These are phyloP conservation scores for Trichosporon inkin DNA, from an alignment of 1,284 basidiomycete species.

Conservation along the genomic window DNA sequence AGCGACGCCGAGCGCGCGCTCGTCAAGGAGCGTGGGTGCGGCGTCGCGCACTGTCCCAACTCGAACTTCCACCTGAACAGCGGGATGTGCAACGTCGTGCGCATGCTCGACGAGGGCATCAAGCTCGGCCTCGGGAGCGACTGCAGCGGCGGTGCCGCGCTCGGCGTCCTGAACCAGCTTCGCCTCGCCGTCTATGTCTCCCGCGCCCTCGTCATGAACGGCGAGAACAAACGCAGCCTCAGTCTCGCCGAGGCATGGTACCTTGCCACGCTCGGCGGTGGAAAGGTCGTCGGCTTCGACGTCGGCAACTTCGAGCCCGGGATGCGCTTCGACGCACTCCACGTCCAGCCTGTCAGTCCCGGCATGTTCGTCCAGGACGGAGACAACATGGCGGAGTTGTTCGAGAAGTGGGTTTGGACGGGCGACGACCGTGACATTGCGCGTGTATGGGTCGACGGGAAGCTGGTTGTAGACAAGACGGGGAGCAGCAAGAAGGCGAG, in stretches of 20 bases:
- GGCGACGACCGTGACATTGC: conserved; percentile 85
- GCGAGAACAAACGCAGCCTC: conserved; percentile 47
- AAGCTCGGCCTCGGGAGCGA: conserved; percentile 87
- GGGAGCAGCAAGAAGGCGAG: not conserved
- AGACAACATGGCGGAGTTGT: conserved; percentile 36
- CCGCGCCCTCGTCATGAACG: conserved; percentile 59
- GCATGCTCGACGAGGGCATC: conserved; percentile 11
- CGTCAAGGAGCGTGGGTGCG: conserved; percentile 64
- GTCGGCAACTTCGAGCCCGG: conserved; percentile 72
- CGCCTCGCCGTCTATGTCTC: conserved; percentile 77
- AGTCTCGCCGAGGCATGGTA: conserved; percentile 73
- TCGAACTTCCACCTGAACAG: conserved; percentile 87
- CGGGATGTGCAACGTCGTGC: conserved; percentile 73
- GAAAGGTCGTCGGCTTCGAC: conserved; percentile 71
- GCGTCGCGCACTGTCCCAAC: conserved; percentile 87
- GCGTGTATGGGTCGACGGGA: conserved; percentile 65
- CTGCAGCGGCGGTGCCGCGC: conserved; percentile 80
- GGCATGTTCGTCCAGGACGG: conserved; percentile 42
- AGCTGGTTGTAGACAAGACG: conserved; percentile 7
- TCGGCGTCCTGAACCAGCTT: conserved; percentile 77
- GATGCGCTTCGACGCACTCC: conserved; percentile 85
- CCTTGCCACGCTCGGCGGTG: conserved; percentile 89
- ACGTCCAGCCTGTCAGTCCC: conserved; percentile 63
- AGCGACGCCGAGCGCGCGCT: conserved; percentile 66
- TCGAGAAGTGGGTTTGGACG: conserved; percentile 55